Evolutionary conservation across 345 rosid species (phyloP), one percentile per base, ranked within the genome.

Genomic region (Syzygium jambos): DNA sequence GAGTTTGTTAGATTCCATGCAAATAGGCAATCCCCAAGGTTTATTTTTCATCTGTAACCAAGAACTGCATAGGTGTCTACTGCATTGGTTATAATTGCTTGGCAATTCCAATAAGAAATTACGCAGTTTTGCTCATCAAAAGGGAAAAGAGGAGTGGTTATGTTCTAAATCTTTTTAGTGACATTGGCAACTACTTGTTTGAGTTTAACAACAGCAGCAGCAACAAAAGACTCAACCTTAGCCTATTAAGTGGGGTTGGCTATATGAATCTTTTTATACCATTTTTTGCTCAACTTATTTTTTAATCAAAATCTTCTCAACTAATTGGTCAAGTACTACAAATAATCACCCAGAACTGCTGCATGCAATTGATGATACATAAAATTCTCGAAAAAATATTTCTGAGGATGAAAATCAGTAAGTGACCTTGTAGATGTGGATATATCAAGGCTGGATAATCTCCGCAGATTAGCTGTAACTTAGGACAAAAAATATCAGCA

Each of bases 401-500:
- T 85, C 68, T 83, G 19, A 83, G 57, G 88, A 30, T 30, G 80
- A 90, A 65, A 57, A 82, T 49, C 17, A 12, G 22, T 63, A 41
- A 86, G 49, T 92, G 90, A 91, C 85, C 92, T 89, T 11, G 89
- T 13, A n/a, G 91, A 87, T 22, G 86, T 89, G 55, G 87, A 43
- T 55, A 90, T 78, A 87, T 93, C 94, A 87, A 89, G 61, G 91
- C 91, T 88, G 23, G 94, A 89, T 49, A 86, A 51, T 52, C 78
- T 90, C 21, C 73, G 86, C 38, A 89, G 82, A 87, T 87, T 93
- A 61, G 91, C 95, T 93, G 92, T 54, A 77, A 87, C 27, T 21
- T 12, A 34, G 11, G n/a, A 30, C 17, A 17, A 73, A 49, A 21
- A 54, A 86, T 54, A 19, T 84, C 38, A 52, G 86, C 51, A 73